Percentiles rank a stretch among this genome's conserved stretches.
These are phyloP conservation scores for Groenewaldozyma auringiensis DNA, from an alignment of 1,139 yeast genomes.

Conservation along the genomic window DNA sequence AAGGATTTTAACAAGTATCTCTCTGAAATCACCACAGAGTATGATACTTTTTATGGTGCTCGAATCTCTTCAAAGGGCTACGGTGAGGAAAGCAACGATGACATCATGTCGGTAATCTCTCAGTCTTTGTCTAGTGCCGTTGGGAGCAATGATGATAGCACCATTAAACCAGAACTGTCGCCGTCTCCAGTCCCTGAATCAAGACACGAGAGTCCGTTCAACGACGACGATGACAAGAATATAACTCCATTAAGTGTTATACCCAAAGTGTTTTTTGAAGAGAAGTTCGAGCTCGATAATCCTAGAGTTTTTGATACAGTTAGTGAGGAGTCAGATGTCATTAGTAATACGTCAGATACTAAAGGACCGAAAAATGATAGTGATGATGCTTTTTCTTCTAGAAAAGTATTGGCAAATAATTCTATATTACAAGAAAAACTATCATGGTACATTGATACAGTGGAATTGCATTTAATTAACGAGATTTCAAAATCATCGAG, in stretches of 20 bases:
- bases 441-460: slow-evolving; percentile 74
- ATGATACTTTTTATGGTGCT: slow-evolving; percentile 28
- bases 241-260: slow-evolving; percentile 36
- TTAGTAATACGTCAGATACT: slow-evolving; percentile 4
- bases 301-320: slow-evolving; percentile 78
- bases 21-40: slow-evolving; percentile 44
- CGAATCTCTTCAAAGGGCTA: slow-evolving; percentile 7
- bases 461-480: slow-evolving; percentile 69
- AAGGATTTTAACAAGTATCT: slow-evolving; percentile 44
- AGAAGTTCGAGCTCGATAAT: slow-evolving; percentile 74
- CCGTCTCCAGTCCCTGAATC: slow-evolving; percentile 2
- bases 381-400: slow-evolving; percentile 14
- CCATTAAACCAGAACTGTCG: neutral
- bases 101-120: slow-evolving; percentile 14
- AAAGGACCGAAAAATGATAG: slow-evolving; percentile 5
- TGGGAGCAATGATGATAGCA: slow-evolving; percentile 1
- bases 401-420: slow-evolving; percentile 37
- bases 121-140: slow-evolving; percentile 12
- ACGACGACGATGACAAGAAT: neutral
- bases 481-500: slow-evolving; percentile 82
- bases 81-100: slow-evolving; percentile 10
- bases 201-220: neutral
- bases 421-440: slow-evolving; percentile 68
- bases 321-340: slow-evolving; percentile 45
- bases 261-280: slow-evolving; percentile 62